Evolutionary conservation across 192 early-diverging fungal species (phyloP).

Genomic region (Umbelopsis isabellina): DNA sequence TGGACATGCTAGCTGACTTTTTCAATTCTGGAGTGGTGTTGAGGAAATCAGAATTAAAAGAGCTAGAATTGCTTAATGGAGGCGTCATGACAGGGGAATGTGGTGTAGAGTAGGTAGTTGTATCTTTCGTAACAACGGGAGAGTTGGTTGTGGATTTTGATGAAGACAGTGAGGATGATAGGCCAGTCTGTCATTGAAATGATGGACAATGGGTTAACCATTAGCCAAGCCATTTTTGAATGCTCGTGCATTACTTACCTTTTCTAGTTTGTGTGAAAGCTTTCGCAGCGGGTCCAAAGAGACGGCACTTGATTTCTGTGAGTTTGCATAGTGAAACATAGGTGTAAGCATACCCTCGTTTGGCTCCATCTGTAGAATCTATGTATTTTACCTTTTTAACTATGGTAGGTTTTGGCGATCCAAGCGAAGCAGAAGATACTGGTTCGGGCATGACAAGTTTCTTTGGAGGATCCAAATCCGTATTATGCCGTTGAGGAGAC

Average conservation of each 20-base stretch:
- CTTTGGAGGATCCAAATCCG: too few species aligned
- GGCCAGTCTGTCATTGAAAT: background rate
- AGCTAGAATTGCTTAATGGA: background rate
- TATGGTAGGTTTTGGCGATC: too few species aligned
- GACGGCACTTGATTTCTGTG: background rate
- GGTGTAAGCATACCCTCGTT: background rate
- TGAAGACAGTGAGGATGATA: background rate
- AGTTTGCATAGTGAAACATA: background rate
- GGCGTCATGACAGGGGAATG: background rate
- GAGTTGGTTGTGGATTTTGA: background rate
- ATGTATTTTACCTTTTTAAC: too few species aligned
- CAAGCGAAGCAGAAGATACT: background rate
- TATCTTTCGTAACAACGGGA: background rate
- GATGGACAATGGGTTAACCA: background rate
- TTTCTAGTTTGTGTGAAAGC: constrained; percentile 11
- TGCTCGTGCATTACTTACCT: constrained; percentile 5
- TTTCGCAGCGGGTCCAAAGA: constrained; percentile 3
- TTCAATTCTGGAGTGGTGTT: background rate
- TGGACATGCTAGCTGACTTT: background rate
- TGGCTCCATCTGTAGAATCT: too few species aligned
- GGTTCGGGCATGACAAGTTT: background rate
- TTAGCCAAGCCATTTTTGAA: background rate
- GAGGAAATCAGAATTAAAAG: background rate
- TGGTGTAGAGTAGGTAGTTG: background rate
- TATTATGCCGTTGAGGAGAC: too few species aligned